Evolutionary conservation across 805 yeast species (phyloP), one percentile per base, ranked within the genome.

Genomic region (Starmerella stellata): DNA sequence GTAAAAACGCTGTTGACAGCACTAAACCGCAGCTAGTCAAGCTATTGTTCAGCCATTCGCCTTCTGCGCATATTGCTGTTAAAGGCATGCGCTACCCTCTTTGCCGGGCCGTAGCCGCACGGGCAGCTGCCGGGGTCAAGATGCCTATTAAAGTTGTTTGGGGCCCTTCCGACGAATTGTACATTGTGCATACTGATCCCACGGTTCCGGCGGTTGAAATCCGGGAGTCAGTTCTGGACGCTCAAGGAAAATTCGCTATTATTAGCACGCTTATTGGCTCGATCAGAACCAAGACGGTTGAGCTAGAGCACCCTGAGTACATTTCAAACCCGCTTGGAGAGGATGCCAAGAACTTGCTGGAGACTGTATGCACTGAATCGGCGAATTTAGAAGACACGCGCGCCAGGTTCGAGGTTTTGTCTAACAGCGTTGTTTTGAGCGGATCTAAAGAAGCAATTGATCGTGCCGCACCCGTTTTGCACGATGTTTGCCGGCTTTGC

Each of bases 11-110:
- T 3, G 66, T 71, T 45, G 74, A 75, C 53, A 50, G 56, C 13
- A 78, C 82, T 28, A 79, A 85, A 58, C 74, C 72, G 72, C 71
- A 71, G 16, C 64, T 90, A 42, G 81, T 90, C 41, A 65, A 71
- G 27, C 59, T 66, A 17, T 94, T 90, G 39, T 83, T 81, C 58
- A 62, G 65, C 38, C 66, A 76, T 39, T 63, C 81, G 7, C 94
- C 95, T 27, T 63, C 68, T 32, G 70, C 71, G 42, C 68, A 81
- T 25, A 60, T 62, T 9, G 60, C 81, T 33, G 54, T 62, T 5
- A 93, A 79, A 50, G 68, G 87, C 46, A 81, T 78, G 44, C 36
- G 44, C 29, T 28, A 19, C 25, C 38, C 43, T 5, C 30, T 44
- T 7, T 32, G 35, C 15, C n/a, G 35, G 18, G 7, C 35, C 7